These are phyloP conservation scores for Coprinellus aureogranulatus DNA, from an alignment of 768 basidiomycete genomes.

Conservation along the genomic window DNA sequence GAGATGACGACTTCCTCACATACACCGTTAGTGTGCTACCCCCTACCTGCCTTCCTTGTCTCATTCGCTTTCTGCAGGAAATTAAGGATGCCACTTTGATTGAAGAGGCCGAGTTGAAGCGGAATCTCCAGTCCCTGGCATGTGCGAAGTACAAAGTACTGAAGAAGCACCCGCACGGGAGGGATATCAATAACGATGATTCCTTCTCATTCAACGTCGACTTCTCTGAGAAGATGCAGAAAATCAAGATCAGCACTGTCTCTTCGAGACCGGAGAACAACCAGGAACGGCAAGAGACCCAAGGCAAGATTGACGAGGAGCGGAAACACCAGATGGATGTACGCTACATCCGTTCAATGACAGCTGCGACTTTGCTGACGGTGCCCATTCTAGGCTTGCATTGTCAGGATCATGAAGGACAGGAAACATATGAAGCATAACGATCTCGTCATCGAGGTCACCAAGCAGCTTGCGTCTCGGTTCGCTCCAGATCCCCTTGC, in stretches of 20 bases:
- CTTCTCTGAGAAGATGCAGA: conserved; percentile 79
- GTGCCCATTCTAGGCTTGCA: conserved; percentile 75
- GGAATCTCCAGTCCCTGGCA: conserved; percentile 93
- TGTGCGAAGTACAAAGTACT: conserved; percentile 92
- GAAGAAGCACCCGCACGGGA: conserved; percentile 84
- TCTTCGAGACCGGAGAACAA: conserved; percentile 82
- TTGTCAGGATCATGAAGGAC: conserved; percentile 97
- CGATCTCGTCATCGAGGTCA: conserved; percentile 88
- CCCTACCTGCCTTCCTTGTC: conserved; percentile 1
- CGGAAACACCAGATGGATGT: conserved; percentile 88
- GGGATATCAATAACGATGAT: conserved; percentile 75
- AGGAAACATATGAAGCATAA: conserved; percentile 86
- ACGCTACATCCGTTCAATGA: conserved; percentile 23
- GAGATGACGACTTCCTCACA: conserved; percentile 65
- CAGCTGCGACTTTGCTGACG: too few species aligned
- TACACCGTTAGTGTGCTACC: conserved; percentile 47
- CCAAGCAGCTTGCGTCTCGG: conserved; percentile 75
- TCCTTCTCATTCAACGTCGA: conserved; percentile 85
- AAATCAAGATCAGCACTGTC: conserved; percentile 91
- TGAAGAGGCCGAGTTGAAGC: conserved; percentile 73
- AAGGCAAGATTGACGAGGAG: conserved; percentile 88
- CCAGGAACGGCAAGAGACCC: conserved; percentile 88
- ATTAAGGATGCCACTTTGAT: conserved; percentile 76
- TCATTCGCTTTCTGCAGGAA: conserved; percentile 50
- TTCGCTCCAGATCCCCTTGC: conserved; percentile 83